Evolutionary conservation across 1,139 yeast genomes (phyloP).

Genomic region (Candida sp.): DNA sequence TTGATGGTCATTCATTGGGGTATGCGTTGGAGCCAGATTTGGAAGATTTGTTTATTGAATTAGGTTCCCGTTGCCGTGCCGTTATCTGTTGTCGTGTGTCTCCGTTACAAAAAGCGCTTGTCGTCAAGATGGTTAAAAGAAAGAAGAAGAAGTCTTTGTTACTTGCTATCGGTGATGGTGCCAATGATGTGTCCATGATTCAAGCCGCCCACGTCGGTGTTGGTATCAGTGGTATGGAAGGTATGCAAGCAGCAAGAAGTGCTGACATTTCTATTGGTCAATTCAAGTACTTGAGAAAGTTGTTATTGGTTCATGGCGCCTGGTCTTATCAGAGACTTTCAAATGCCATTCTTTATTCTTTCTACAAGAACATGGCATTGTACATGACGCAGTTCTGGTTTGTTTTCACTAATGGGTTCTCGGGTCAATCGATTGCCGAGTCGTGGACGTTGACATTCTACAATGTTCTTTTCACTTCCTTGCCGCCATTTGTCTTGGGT

Average conservation of each 20-base stretch:
- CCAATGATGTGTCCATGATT: constrained; percentile 98
- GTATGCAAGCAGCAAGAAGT: constrained; percentile 98
- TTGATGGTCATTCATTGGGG: constrained; percentile 91
- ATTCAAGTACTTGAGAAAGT: constrained; percentile 81
- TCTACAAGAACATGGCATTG: constrained; percentile 92
- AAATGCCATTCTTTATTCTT: constrained; percentile 90
- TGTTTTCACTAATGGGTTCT: constrained; percentile 88
- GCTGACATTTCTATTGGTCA: constrained; percentile 99
- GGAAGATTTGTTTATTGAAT: constrained; percentile 76
- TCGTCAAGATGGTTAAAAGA: constrained; percentile 83
- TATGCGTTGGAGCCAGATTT: constrained; percentile 84
- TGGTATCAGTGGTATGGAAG: constrained; percentile 99
- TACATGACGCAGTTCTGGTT: constrained; percentile 99
- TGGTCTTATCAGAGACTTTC: constrained; percentile 98
- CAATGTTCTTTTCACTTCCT: constrained; percentile 93
- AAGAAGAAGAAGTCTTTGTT: constrained; percentile 66
- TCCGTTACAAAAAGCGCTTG: constrained; percentile 97
- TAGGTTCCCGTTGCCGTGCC: constrained; percentile 91
- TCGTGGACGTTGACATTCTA: constrained; percentile 98
- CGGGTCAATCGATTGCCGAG: constrained; percentile 96
- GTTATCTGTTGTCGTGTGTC: constrained; percentile 96
- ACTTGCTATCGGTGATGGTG: constrained; percentile 96
- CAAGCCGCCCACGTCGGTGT: constrained; percentile 98
- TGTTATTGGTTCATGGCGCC: constrained; percentile 92
- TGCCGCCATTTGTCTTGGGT: constrained; percentile 97